These are phyloP conservation scores for Didymella arachidicola DNA, from an alignment of 2,329 filamentous ascomycete species.

Conservation along the genomic window DNA sequence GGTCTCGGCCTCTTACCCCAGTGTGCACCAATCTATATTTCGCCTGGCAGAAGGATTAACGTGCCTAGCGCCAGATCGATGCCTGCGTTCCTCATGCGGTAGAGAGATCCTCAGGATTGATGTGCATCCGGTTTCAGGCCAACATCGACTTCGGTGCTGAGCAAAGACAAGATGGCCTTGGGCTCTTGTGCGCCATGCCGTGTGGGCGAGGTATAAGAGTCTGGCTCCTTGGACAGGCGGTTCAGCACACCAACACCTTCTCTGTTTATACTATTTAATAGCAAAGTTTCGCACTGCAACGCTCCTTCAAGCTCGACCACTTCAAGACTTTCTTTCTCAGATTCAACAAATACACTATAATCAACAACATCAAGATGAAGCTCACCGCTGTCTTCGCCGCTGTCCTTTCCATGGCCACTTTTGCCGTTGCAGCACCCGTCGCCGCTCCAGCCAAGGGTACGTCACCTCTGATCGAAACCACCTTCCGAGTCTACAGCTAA, in stretches of 20 bases:
- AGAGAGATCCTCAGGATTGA: slow-evolving; percentile 37
- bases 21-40: slow-evolving; percentile 23
- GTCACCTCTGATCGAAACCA: not conserved
- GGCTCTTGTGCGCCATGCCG: slow-evolving; percentile 19
- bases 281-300: slow-evolving; percentile 2
- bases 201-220: slow-evolving; percentile 35
- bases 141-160: slow-evolving; percentile 15
- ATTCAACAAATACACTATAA: not conserved
- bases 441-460: slow-evolving; percentile 39
- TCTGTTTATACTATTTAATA: slow-evolving; percentile 25
- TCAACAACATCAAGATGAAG: slow-evolving; percentile 39
- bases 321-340: not conserved
- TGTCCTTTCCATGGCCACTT: slow-evolving; percentile 47
- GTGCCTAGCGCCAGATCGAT: slow-evolving; percentile 22
- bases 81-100: slow-evolving; percentile 31
- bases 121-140: slow-evolving; percentile 46
- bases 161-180: slow-evolving; percentile 12
- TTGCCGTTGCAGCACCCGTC: slow-evolving; percentile 44
- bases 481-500: slow-evolving; percentile 17
- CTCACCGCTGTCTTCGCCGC: slow-evolving; percentile 45
- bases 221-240: slow-evolving; percentile 10
- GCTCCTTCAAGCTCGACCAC: slow-evolving; percentile 40
- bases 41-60: slow-evolving; percentile 21
- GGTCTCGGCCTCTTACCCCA: slow-evolving; percentile 20
- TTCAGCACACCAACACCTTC: slow-evolving; percentile 15